phyloP scores from a whole-genome alignment of 805 yeast genomes.

The Zygosaccharomyces gambellarensis region DNA sequence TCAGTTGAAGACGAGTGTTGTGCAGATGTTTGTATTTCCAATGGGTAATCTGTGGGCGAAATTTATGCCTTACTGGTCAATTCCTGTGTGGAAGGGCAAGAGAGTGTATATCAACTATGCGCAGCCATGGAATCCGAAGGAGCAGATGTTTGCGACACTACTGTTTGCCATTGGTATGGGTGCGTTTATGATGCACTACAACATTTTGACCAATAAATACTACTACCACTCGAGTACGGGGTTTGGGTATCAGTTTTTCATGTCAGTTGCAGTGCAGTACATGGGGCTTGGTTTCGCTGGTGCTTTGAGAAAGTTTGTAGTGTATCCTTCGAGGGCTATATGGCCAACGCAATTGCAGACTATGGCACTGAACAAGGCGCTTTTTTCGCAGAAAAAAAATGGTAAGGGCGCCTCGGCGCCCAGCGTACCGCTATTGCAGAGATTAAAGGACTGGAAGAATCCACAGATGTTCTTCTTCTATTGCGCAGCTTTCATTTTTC shows the following conservation, averaged over 20 bases:
- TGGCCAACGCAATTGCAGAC: slow-evolving; percentile 53
- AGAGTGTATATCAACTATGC: slow-evolving; percentile 52
- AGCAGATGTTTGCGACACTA: slow-evolving; percentile 59
- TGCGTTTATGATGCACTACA: slow-evolving; percentile 35
- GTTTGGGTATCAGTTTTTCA: slow-evolving; percentile 50
- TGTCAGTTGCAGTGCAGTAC: slow-evolving; percentile 52
- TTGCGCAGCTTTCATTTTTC: slow-evolving; percentile 34
- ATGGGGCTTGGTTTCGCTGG: slow-evolving; percentile 68
- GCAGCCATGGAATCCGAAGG: slow-evolving; percentile 54
- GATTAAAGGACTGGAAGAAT: slow-evolving; percentile 21
- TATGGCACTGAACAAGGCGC: slow-evolving; percentile 45
- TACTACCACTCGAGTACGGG: slow-evolving; percentile 31
- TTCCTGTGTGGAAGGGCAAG: slow-evolving; percentile 36
- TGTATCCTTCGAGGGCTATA: slow-evolving; percentile 47
- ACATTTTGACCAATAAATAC: slow-evolving; percentile 35
- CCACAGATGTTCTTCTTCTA: slow-evolving; percentile 36
- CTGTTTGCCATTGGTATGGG: slow-evolving; percentile 38
- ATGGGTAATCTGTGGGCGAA: slow-evolving; percentile 41
- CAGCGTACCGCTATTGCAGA: slow-evolving; percentile 17
- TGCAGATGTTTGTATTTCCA: slow-evolving; percentile 45
- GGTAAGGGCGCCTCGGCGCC: slow-evolving; percentile 34
- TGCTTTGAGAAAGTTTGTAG: slow-evolving; percentile 51
- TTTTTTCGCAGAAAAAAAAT: slow-evolving; percentile 36
- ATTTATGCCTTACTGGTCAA: slow-evolving; percentile 44
- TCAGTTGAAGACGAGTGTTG: slow-evolving; percentile 39